Evolutionary conservation across 345 rosid species (phyloP), one percentile per base, ranked within the genome.

Genomic region (Ceriops zippeliana): DNA sequence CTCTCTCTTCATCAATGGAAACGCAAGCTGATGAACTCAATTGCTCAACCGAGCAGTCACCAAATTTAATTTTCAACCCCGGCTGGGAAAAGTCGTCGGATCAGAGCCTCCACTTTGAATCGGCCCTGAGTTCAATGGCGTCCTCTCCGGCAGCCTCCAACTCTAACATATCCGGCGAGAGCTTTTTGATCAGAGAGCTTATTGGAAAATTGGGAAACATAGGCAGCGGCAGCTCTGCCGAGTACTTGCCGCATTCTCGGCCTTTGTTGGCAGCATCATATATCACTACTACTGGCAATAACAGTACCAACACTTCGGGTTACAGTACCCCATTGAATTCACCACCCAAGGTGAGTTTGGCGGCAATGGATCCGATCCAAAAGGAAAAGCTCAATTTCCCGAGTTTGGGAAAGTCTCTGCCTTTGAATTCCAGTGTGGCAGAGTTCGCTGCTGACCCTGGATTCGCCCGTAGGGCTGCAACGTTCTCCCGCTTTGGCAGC

Each of bases 31-130:
- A 73, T 53, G 70, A 64, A 38, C 31, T 61, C 20, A 66, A 66
- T 61, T 34, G 37, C 70, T 56, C 75, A 27, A 42, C 37, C 7
- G 76, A 62, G 65, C 73, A 63, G 46, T 69, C 82, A 1, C 69
- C 72, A 0, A 80, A 81, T 46, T 75, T 80, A 32, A 68, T 79
- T 34, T 80, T 68, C 52, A 74, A 62, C 63, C 26, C 85, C 42
- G 68, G 49, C 69, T 81, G 81, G 81, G 90, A 84, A 78, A 87
- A 80, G 75, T 81, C 87, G 77, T 75, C 83, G 85, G 93, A 82
- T 84, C 98, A 84, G 76, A 80, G 80, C 83, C 90, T 85, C 79
- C 96, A 86, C 22, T 86, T 87, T 52, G 92, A 86, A 49, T 88
- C 97, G 0, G 85, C 92, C n/a, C 68, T 85, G 53, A 86, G 87